Conservation (phyloP, 2,329 filamentous ascomycete species). For the Penicillium janthinellum region DNA sequence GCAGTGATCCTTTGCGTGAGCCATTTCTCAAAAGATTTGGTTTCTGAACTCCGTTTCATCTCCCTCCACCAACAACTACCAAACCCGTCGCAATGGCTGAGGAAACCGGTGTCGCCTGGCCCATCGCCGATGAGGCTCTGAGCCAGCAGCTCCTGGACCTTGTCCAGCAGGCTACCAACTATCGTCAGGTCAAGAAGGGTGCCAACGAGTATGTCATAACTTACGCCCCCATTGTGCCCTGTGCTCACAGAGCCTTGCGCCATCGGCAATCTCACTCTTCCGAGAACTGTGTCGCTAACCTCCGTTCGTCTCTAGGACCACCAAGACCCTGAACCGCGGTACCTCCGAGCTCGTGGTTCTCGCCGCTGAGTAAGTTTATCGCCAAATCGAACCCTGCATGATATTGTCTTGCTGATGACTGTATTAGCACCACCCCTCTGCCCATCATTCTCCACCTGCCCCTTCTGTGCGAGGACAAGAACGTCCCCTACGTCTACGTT, state of each 20-base stretch:
- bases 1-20: conserved; percentile 29
- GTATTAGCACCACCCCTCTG: conserved; percentile 66
- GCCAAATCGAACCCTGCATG: too few species aligned
- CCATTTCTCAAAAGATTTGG: conserved; percentile 32
- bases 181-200: conserved; percentile 81
- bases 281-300: not conserved
- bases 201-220: conserved; percentile 64
- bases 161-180: conserved; percentile 67
- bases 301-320: conserved; percentile 44
- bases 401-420: not conserved
- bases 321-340: conserved; percentile 88
- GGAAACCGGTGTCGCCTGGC: conserved; percentile 56
- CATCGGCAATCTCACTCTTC: not conserved
- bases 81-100: not conserved
- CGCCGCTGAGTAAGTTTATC: conserved; percentile 64
- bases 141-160: conserved; percentile 82
- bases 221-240: not conserved
- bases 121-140: conserved; percentile 71
- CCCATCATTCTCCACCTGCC: conserved; percentile 89
- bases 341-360: conserved; percentile 87
- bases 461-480: conserved; percentile 77
- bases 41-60: conserved; percentile 16
- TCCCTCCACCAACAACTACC: not conserved
- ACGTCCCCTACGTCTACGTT: conserved; percentile 72
- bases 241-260: conserved; percentile 26